Conservation (phyloP, 208 protist genomes). For the Entamoeba nuttalli region DNA sequence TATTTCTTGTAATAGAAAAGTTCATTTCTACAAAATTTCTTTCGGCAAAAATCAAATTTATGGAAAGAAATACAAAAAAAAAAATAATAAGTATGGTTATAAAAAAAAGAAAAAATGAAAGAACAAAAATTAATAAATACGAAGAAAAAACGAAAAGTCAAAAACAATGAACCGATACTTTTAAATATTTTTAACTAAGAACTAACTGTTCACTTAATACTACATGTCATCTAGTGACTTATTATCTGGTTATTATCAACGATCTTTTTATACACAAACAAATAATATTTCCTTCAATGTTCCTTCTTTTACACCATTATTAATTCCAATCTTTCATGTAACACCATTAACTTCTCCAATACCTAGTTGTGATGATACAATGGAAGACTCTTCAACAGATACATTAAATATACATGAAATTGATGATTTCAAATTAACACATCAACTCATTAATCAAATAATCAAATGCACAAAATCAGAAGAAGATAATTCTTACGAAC, state of each 20-base stretch:
- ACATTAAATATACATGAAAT: neutral
- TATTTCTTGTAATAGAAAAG: no score
- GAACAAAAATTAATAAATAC: no score
- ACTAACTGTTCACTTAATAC: no score
- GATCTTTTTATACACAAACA: neutral
- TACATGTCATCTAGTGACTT: neutral
- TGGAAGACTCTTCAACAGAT: neutral
- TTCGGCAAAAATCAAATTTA: no score
- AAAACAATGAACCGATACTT: no score
- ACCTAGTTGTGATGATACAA: neutral
- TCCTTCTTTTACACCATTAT: neutral
- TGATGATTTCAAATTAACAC: neutral
- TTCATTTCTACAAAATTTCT: no score
- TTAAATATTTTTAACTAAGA: no score
- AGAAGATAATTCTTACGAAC: neutral
- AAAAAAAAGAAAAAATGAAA: no score
- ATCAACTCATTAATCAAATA: neutral
- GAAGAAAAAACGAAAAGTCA: no score
- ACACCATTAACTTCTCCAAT: neutral
- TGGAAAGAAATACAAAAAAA: no score
- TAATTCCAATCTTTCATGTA: neutral
- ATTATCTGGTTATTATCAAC: neutral
- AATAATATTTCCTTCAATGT: neutral
- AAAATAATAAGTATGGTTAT: no score
- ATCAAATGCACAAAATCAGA: neutral